Conservation (phyloP, 2,329 filamentous ascomycete species). For the Botrytis byssoidea region DNA sequence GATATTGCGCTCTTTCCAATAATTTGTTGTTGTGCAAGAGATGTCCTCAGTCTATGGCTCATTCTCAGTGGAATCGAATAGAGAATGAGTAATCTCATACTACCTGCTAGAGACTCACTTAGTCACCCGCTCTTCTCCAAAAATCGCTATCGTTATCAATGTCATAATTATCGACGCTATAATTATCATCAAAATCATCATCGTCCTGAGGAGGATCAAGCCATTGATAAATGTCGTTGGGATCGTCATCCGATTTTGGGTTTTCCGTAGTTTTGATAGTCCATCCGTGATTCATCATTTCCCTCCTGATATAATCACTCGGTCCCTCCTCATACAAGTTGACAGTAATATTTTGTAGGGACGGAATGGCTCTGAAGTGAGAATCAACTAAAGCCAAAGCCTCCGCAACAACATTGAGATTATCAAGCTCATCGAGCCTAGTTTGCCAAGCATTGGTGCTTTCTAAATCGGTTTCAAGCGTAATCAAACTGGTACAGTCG, state of each 20-base stretch:
- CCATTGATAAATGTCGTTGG: conserved; percentile 21
- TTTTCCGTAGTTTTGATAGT: conserved; percentile 26
- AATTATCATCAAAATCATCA: neutral
- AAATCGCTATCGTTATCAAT: conserved; percentile 14
- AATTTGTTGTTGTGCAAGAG: neutral
- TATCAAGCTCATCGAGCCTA: conserved; percentile 18
- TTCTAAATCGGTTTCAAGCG: conserved; percentile 23
- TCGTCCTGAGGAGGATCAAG: neutral
- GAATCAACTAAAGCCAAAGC: conserved; percentile 27
- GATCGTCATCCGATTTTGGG: conserved; percentile 20
- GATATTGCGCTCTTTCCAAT: neutral
- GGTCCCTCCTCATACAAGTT: conserved; percentile 27
- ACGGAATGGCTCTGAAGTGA: conserved; percentile 32
- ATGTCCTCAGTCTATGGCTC: neutral
- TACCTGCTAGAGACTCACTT: neutral
- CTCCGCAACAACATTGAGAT: conserved; percentile 22
- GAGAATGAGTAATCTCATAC: neutral
- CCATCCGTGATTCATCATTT: conserved; percentile 33
- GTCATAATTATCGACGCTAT: neutral
- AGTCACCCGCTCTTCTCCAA: conserved; percentile 11
- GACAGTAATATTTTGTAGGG: conserved; percentile 32
- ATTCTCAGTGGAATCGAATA: neutral
- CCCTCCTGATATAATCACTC: conserved; percentile 26
- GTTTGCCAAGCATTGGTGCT: conserved; percentile 12
- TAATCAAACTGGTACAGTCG: conserved; percentile 26